Evolutionary conservation across 371 early-diverging fungal species (phyloP).

Genomic region (Zychaea mexicana): DNA sequence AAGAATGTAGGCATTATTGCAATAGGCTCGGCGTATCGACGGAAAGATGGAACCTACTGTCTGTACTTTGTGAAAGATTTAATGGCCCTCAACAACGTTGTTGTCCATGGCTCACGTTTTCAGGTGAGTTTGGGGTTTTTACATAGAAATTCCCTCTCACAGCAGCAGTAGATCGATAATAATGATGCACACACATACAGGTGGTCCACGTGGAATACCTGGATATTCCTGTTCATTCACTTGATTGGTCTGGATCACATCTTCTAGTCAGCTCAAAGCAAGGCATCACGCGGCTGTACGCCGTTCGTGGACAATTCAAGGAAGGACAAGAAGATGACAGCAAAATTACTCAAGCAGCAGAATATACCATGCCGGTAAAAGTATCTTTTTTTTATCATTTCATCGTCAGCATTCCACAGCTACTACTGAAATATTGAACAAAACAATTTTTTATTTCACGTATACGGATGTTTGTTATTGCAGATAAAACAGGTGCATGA

Average conservation of each 20-base stretch:
- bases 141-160: too few species aligned
- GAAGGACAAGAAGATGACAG: not conserved
- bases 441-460: slow-evolving; percentile 1
- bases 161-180: too few species aligned
- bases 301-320: slow-evolving; percentile 11
- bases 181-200: slow-evolving; percentile 1
- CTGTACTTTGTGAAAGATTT: slow-evolving; percentile 36
- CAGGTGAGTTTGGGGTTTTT: slow-evolving; percentile 22
- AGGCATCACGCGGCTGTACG: slow-evolving; percentile 19
- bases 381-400: not conserved
- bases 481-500: not conserved
- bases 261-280: slow-evolving; percentile 28
- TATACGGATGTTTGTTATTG: slow-evolving; percentile 10
- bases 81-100: slow-evolving; percentile 9
- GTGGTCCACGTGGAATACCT: slow-evolving; percentile 20
- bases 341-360: slow-evolving; percentile 14
- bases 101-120: slow-evolving; percentile 14
- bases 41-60: not conserved
- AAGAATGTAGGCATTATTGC: slow-evolving; percentile 23
- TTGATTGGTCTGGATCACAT: slow-evolving; percentile 35
- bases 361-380: slow-evolving; percentile 19
- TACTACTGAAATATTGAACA: too few species aligned
- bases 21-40: slow-evolving; percentile 29
- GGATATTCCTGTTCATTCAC: slow-evolving; percentile 28
- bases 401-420: too few species aligned